Percentiles rank a stretch among this genome's conserved stretches.
Evolutionary conservation across 768 basidiomycete species (phyloP).

Genomic region (Termitomyces sp.): DNA sequence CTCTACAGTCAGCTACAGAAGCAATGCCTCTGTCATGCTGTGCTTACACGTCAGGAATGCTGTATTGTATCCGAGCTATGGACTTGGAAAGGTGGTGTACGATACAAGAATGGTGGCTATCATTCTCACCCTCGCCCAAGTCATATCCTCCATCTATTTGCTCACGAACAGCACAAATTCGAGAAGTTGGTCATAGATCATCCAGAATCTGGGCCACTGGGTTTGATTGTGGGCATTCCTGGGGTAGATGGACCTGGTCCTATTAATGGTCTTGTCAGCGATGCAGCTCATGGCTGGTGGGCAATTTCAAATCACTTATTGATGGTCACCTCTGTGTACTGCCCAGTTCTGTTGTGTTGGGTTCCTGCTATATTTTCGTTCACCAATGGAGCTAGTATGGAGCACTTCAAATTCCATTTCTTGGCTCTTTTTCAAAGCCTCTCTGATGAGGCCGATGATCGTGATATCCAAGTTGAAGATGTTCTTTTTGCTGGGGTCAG

Average conservation of each 20-base stretch:
- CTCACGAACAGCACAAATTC: not conserved
- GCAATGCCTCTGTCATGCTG: too few relatives aligned
- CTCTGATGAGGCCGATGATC: conserved; percentile 14
- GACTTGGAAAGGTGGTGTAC: too few relatives aligned
- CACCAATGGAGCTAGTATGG: conserved; percentile 27
- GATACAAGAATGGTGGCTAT: too few relatives aligned
- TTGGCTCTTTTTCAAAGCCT: conserved; percentile 25
- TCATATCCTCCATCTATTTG: conserved; percentile 1
- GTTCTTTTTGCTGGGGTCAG: conserved; percentile 2
- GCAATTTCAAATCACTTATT: conserved; percentile 22
- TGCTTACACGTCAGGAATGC: too few relatives aligned
- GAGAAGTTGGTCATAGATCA: not conserved
- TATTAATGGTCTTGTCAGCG: conserved; percentile 31
- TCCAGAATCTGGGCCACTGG: conserved; percentile 11
- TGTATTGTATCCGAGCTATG: too few relatives aligned
- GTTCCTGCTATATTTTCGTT: conserved; percentile 29
- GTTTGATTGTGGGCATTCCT: conserved; percentile 15
- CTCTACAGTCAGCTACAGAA: too few relatives aligned
- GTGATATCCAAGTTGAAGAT: not conserved
- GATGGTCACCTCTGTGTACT: conserved; percentile 29
- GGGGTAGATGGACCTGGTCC: conserved; percentile 14
- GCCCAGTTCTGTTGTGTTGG: conserved; percentile 24
- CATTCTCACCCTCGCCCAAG: conserved; percentile 3
- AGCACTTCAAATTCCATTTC: conserved; percentile 31
- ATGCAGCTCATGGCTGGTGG: conserved; percentile 35